Percentiles rank a stretch among this genome's conserved stretches.
Evolutionary conservation across 2,329 filamentous ascomycete genomes (phyloP).

Genomic region (Orbilia javanica): DNA sequence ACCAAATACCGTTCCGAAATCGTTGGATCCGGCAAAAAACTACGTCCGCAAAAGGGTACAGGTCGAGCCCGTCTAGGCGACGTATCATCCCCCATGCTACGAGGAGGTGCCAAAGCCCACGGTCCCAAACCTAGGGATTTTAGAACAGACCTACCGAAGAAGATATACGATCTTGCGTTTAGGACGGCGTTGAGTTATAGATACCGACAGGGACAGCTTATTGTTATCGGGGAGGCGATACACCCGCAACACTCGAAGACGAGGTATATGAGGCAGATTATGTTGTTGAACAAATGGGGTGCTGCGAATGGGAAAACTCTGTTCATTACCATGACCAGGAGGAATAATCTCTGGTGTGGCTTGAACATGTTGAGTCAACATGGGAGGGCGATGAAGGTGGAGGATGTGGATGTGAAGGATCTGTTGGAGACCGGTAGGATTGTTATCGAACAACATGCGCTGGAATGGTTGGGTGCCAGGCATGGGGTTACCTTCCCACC

Average conservation of each 20-base stretch:
- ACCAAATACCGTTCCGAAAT: slow-evolving; percentile 87
- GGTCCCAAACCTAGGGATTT: slow-evolving; percentile 96
- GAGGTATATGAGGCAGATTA: slow-evolving; percentile 75
- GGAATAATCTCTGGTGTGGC: slow-evolving; percentile 75
- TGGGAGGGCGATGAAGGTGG: slow-evolving; percentile 76
- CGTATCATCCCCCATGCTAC: slow-evolving; percentile 82
- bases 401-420: slow-evolving; percentile 96
- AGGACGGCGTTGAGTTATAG: slow-evolving; percentile 92
- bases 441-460: slow-evolving; percentile 84
- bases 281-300: slow-evolving; percentile 79
- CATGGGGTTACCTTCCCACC: slow-evolving; percentile 67
- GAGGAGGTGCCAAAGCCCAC: slow-evolving; percentile 87
- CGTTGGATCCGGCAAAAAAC: slow-evolving; percentile 83
- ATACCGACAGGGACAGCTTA: slow-evolving; percentile 85
- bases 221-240: slow-evolving; percentile 83
- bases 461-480: slow-evolving; percentile 78
- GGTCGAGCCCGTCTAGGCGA: slow-evolving; percentile 83
- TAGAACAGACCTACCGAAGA: slow-evolving; percentile 81
- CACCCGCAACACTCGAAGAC: slow-evolving; percentile 76
- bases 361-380: slow-evolving; percentile 75
- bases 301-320: slow-evolving; percentile 77
- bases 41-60: slow-evolving; percentile 86
- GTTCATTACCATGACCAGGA: slow-evolving; percentile 76
- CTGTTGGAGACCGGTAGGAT: slow-evolving; percentile 85
- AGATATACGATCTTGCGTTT: slow-evolving; percentile 96